A percentile compares a stretch with the other conserved stretches of the same genome.
phyloP scores from a whole-genome alignment of 228 moss, liverwort and hornwort genomes.

The Sphagnum fallax region DNA sequence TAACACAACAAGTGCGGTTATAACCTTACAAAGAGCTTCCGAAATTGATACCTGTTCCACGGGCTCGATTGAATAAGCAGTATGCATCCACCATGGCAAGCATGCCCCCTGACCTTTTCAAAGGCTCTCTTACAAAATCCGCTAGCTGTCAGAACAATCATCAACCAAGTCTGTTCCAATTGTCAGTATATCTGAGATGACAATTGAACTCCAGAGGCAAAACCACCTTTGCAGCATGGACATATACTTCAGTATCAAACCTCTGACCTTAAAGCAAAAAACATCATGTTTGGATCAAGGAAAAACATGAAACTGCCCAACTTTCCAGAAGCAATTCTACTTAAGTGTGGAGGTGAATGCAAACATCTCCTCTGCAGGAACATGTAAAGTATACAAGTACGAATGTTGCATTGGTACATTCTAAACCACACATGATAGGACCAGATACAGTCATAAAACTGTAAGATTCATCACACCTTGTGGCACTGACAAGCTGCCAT shows the following conservation, averaged over 20 bases:
- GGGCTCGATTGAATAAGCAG: conserved; percentile 92
- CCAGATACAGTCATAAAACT: background rate
- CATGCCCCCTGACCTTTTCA: conserved; percentile 91
- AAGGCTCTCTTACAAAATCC: conserved; percentile 90
- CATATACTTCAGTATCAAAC: background rate
- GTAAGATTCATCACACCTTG: background rate
- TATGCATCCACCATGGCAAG: conserved; percentile 94
- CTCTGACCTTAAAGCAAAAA: too few species aligned
- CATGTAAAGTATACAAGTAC: background rate
- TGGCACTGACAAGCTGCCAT: background rate
- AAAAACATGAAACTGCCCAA: too few species aligned
- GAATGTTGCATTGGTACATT: background rate
- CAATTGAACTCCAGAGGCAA: background rate
- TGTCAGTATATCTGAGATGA: conserved; percentile 22
- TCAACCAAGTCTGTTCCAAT: conserved; percentile 44
- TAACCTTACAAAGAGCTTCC: too few species aligned
- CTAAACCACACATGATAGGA: background rate
- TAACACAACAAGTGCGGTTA: too few species aligned
- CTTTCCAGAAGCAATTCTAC: too few species aligned
- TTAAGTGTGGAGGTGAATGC: too few species aligned
- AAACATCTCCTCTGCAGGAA: too few species aligned
- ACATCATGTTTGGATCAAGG: too few species aligned
- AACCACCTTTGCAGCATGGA: background rate
- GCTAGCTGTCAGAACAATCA: conserved; percentile 71
- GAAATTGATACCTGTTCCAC: conserved; percentile 69